Evolutionary conservation across 75 land plant genomes (phyloP), one percentile per base, ranked within the genome.

Genomic region (Gnetum montanum): DNA sequence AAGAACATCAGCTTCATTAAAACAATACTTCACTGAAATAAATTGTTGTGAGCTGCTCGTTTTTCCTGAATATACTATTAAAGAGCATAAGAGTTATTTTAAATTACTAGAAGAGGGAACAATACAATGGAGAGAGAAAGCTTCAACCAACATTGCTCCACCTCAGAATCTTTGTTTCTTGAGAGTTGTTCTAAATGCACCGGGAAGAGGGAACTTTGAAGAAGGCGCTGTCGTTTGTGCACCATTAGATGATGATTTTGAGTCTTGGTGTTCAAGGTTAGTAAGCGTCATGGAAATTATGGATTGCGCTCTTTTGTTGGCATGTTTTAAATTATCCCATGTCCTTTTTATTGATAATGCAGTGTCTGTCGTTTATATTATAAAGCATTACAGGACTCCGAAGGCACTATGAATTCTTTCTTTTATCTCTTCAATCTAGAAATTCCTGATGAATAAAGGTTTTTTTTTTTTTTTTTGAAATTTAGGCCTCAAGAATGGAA

Each of bases 181-280:
- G 52, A 72, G 79, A 59, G 80, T 84, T 48, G 50, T 62, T 70
- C 51, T 91, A 48, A 80, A 68, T 57, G 88, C 88, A 23, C 61
- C 63, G 35, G 74, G 71, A 37, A 75, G 73, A 71, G 97, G 97
- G 22, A 52, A 50, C 59, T 75, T 84, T 63, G 88, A 91, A 67
- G 79, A 74, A 48, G 97, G 94, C 38, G 88, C 85, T 33, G 55
- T 75, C 24, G 67, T 91, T 28, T 88, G 78, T 76, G 75, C 79
- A 16, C 89, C 97, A 20, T 38, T 12, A n/a, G 49, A 48, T 4
- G 22, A 66, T 33, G 97, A 91, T 55, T 54, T 77, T 15, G 46
- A 58, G 7, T 31, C 45, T 3, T 81, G 66, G 73, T 59, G 30
- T 27, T 61, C 73, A 22, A 71, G 75, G 85, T 74, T 35, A 49